These are phyloP conservation scores for Paramecium octaurelia DNA, from an alignment of 73 alveolate species.

Conservation along the genomic window DNA sequence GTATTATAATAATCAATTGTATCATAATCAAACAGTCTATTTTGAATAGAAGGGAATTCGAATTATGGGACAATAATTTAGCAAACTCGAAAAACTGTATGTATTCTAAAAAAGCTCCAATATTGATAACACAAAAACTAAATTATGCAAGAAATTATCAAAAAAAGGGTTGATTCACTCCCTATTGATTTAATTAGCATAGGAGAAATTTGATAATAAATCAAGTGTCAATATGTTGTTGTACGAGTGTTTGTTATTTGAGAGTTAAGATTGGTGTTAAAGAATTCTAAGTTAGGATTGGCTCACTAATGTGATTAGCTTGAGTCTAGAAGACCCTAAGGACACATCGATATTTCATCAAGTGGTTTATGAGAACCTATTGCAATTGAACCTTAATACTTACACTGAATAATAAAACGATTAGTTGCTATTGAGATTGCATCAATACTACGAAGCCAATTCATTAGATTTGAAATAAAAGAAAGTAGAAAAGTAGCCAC, in stretches of 20 bases:
- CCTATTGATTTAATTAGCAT: neutral
- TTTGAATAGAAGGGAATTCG: neutral
- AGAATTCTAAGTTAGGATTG: neutral
- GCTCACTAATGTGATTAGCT: neutral
- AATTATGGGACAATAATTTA: neutral
- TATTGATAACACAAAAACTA: neutral
- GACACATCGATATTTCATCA: neutral
- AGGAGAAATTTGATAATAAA: neutral
- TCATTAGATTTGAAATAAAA: conserved; percentile 14
- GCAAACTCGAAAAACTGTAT: neutral
- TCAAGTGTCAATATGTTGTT: neutral
- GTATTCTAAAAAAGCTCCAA: neutral
- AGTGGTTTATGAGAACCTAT: neutral
- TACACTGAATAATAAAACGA: neutral
- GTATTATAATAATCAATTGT: neutral
- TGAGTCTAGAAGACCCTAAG: neutral
- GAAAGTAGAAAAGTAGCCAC: neutral
- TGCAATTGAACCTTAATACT: neutral
- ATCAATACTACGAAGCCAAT: neutral
- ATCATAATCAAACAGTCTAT: neutral
- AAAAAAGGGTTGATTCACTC: neutral
- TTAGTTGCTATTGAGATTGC: neutral
- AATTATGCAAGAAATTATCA: neutral
- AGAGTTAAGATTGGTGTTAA: neutral
- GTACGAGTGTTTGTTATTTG: conserved; percentile 18